A percentile compares a stretch with the other conserved stretches of the same genome.
phyloP scores from a whole-genome alignment of 257 asterid genomes.

The Coffea eugenioides region DNA sequence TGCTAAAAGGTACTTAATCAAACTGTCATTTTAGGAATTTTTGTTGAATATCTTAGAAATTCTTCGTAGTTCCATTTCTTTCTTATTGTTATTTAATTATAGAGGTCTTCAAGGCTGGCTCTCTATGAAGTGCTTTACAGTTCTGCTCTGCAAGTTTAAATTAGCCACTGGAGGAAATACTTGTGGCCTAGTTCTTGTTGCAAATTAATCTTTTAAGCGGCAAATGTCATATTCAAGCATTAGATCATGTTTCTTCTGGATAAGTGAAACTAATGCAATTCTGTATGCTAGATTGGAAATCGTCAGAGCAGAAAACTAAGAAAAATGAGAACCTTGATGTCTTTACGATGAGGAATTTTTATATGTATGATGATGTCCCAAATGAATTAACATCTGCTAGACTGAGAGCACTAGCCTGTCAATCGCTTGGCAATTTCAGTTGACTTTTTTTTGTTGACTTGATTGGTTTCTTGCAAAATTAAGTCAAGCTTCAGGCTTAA shows the following conservation, averaged over 20 bases:
- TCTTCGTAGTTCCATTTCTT: constrained; percentile 1
- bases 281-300: neutral
- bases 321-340: neutral
- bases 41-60: neutral
- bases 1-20: neutral
- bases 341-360: neutral
- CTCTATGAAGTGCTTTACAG: neutral
- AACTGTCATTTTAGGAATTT: neutral
- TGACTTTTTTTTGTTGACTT: neutral
- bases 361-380: too few species aligned
- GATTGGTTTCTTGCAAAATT: neutral
- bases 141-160: neutral
- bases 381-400: neutral
- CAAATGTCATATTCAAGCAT: neutral
- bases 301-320: neutral
- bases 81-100: neutral
- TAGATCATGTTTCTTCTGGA: neutral
- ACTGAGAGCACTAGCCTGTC: neutral
- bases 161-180: neutral
- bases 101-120: neutral
- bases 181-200: neutral
- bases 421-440: neutral
- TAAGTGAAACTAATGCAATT: neutral
- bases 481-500: neutral
- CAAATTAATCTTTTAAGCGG: neutral